Percentiles rank a stretch among this genome's conserved stretches.
phyloP scores from a whole-genome alignment of 495 filamentous ascomycete genomes.

The Aspergillus incahuasiensis region DNA sequence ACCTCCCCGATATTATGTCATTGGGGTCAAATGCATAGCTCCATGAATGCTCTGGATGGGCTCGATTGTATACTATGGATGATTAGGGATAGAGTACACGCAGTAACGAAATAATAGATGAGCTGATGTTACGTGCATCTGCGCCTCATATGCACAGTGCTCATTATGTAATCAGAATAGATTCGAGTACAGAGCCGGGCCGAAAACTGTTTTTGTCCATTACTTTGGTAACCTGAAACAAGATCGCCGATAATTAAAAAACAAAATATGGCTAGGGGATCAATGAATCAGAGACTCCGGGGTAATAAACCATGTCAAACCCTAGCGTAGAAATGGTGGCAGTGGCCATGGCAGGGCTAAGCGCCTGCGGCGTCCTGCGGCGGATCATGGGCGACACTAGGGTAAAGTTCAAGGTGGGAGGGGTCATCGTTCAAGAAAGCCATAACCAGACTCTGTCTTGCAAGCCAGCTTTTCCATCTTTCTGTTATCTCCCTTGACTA shows the following conservation, averaged over 20 bases:
- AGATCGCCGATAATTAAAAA: not conserved
- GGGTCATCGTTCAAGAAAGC: not conserved
- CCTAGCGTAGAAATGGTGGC: not conserved
- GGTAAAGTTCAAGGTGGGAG: not conserved
- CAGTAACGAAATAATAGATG: not conserved
- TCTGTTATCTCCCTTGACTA: not conserved
- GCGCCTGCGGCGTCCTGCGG: not conserved
- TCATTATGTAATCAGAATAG: not conserved
- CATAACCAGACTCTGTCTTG: not conserved
- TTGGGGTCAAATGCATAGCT: not conserved
- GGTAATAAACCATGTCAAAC: not conserved
- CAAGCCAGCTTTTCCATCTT: not conserved
- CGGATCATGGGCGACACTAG: not conserved
- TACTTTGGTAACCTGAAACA: not conserved
- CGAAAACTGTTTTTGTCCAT: too few species aligned
- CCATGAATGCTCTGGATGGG: not conserved
- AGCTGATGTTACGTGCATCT: not conserved
- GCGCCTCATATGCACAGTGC: not conserved
- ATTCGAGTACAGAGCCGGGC: not conserved
- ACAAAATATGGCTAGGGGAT: not conserved
- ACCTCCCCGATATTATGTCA: constrained; percentile 71
- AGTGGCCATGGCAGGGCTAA: not conserved
- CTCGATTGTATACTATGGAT: not conserved
- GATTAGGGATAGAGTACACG: not conserved
- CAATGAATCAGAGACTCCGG: not conserved